Conservation (phyloP, 805 yeast genomes). For the Yarrowia divulgata region DNA sequence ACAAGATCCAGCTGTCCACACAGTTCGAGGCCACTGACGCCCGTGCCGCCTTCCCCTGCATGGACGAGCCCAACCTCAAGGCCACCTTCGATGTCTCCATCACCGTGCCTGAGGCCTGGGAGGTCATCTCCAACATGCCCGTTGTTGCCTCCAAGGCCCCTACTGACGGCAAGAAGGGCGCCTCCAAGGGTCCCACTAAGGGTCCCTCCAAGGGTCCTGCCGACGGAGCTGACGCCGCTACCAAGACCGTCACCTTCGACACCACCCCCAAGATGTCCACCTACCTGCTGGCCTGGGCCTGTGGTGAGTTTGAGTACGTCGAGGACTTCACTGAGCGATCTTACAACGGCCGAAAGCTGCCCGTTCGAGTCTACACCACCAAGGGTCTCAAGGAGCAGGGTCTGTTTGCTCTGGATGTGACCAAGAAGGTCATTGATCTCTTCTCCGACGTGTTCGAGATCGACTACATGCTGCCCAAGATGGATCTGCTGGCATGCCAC, state of each 20-base stretch:
- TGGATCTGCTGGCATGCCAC: conserved; percentile 82
- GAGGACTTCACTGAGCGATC: conserved; percentile 57
- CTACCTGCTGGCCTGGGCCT: conserved; percentile 83
- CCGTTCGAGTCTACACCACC: conserved; percentile 81
- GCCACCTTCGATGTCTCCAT: conserved; percentile 73
- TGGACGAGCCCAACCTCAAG: conserved; percentile 83
- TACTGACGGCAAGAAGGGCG: conserved; percentile 58
- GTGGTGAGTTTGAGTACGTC: conserved; percentile 78
- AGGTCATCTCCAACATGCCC: conserved; percentile 54
- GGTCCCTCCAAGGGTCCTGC: conserved; percentile 39
- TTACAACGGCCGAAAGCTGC: conserved; percentile 66
- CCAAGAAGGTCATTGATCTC: conserved; percentile 76
- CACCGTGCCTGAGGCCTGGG: conserved; percentile 53
- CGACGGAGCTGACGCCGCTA: conserved; percentile 60
- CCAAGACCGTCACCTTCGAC: conserved; percentile 79
- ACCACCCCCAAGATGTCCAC: conserved; percentile 85
- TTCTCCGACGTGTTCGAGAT: conserved; percentile 77
- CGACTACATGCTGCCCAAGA: conserved; percentile 78
- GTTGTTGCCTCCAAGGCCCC: conserved; percentile 74
- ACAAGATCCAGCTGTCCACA: conserved; percentile 77
- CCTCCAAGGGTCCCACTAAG: conserved; percentile 37
- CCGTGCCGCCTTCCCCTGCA: conserved; percentile 85
- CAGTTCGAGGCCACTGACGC: conserved; percentile 90
- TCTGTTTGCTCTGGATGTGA: conserved; percentile 72
- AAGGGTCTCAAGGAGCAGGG: conserved; percentile 79